Conservation (phyloP, 495 filamentous ascomycete genomes). For the Neurospora sp. region DNA sequence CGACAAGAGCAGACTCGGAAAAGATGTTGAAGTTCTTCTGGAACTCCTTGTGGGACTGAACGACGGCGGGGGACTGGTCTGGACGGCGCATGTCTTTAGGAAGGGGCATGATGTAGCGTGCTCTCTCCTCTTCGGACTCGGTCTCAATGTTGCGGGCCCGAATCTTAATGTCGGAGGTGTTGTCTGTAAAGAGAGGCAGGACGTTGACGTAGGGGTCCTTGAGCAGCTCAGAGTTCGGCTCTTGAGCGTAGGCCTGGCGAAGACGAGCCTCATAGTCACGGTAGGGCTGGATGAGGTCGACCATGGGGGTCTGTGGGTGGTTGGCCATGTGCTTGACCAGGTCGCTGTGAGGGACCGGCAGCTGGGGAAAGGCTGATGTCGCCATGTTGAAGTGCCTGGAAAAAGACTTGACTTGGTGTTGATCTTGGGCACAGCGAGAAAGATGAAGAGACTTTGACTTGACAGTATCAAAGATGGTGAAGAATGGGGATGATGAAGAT, state of each 20-base stretch:
- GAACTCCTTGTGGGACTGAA: constrained; percentile 55
- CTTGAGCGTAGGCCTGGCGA: constrained; percentile 62
- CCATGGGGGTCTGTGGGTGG: constrained; percentile 43
- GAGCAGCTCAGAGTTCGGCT: constrained; percentile 46
- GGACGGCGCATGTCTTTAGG: constrained; percentile 45
- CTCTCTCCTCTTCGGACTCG: constrained; percentile 48
- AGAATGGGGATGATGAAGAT: background rate
- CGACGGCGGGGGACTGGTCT: constrained; percentile 53
- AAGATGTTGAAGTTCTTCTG: constrained; percentile 68
- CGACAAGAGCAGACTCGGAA: constrained; percentile 51
- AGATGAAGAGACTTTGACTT: background rate
- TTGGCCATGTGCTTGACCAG: constrained; percentile 36
- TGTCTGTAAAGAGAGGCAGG: constrained; percentile 55
- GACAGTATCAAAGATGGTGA: background rate
- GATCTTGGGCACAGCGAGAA: background rate
- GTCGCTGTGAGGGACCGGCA: constrained; percentile 32
- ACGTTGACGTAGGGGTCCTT: constrained; percentile 54
- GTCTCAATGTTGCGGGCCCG: constrained; percentile 50
- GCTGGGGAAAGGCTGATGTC: constrained; percentile 24
- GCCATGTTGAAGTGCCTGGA: constrained; percentile 17
- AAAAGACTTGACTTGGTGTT: background rate
- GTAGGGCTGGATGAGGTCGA: constrained; percentile 54
- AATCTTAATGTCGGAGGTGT: constrained; percentile 44
- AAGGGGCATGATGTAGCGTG: constrained; percentile 63
- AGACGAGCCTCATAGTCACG: constrained; percentile 56